Evolutionary conservation across 331 rosid genomes (phyloP).

Genomic region (Quercus tomentella): DNA sequence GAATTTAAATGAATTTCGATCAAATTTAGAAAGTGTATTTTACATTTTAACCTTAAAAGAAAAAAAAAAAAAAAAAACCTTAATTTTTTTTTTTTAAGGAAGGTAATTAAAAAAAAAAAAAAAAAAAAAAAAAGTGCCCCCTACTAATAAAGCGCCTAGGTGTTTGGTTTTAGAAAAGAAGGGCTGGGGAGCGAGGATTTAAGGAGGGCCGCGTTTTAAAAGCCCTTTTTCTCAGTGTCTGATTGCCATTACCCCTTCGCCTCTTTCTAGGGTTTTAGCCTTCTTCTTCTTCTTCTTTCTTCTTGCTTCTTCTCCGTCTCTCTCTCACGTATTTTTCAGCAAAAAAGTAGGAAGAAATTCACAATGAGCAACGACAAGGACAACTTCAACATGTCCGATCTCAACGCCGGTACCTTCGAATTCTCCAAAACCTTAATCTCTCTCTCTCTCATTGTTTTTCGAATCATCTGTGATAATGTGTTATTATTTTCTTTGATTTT

Average conservation of each 20-base stretch:
- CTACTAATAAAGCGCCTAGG: no score
- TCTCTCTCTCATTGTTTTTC: neutral
- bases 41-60: no score
- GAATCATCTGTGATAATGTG: neutral
- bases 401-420: constrained; percentile 39
- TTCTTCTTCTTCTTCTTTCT: neutral
- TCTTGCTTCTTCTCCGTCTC: neutral
- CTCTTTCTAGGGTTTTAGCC: constrained; percentile 52
- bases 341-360: neutral
- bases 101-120: no score
- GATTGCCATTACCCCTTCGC: neutral
- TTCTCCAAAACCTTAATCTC: neutral
- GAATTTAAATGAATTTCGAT: no score
- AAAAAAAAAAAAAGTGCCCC: no score
- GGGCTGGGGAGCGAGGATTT: constrained; percentile 14
- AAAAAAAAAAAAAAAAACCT: no score
- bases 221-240: neutral
- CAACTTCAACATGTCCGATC: constrained; percentile 50
- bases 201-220: constrained; percentile 31
- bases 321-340: neutral
- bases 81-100: no score
- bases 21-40: no score
- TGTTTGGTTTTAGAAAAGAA: no score
- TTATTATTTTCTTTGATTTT: neutral
- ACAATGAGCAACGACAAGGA: constrained; percentile 55